These are phyloP conservation scores for Stellera chamaejasme DNA, from an alignment of 345 rosid genomes.

Conservation along the genomic window DNA sequence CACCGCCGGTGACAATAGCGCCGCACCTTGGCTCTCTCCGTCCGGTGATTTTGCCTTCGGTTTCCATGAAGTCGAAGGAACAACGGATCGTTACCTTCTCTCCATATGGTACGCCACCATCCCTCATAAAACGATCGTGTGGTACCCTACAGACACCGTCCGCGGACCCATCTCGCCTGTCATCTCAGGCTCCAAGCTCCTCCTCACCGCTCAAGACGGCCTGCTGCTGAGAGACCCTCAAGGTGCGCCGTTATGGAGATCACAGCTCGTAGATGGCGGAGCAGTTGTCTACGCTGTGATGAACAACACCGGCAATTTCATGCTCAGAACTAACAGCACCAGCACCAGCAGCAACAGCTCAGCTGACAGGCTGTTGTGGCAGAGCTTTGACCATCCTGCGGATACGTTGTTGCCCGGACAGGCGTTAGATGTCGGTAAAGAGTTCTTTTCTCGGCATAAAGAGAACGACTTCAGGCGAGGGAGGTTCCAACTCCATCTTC, in stretches of 20 bases:
- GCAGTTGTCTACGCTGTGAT: background rate
- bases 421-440: background rate
- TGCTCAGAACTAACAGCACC: background rate
- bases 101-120: background rate
- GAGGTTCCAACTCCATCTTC: conserved; percentile 17
- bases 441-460: conserved; percentile 11
- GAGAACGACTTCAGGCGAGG: conserved; percentile 14
- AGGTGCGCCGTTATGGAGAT: background rate
- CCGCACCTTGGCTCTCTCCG: background rate
- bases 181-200: background rate
- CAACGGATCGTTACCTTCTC: background rate
- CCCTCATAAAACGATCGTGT: background rate
- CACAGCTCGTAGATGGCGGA: background rate
- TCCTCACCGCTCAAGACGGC: background rate
- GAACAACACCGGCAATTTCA: background rate
- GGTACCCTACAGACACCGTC: background rate
- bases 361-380: conserved; percentile 10
- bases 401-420: conserved; percentile 29
- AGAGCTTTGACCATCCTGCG: conserved; percentile 21
- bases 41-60: conserved; percentile 1
- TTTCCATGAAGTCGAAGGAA: background rate
- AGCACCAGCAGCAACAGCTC: no score
- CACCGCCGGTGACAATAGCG: background rate
- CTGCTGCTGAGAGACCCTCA: background rate
- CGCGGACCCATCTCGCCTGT: background rate